A percentile compares a stretch with the other conserved stretches of the same genome.
Conservation (phyloP, 768 basidiomycete species). For the Serendipita indica region DNA sequence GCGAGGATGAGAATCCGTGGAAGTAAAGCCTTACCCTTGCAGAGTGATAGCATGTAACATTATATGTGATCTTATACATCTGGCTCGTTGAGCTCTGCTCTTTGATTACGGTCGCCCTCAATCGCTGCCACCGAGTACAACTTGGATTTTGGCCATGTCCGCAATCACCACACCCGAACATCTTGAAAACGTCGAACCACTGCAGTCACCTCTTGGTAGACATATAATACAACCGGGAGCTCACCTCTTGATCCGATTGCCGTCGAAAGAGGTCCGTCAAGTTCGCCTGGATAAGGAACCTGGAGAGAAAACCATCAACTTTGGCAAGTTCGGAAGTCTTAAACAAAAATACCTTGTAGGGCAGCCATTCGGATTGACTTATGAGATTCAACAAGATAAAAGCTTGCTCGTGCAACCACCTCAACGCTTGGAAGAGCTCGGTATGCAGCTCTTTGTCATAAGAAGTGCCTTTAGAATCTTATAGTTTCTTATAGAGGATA, state of each 20-base stretch:
- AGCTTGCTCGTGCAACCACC: slow-evolving; percentile 48
- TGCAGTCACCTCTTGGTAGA: too few relatives aligned
- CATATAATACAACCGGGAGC: not conserved
- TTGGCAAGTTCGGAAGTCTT: slow-evolving; percentile 84
- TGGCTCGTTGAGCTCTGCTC: too few relatives aligned
- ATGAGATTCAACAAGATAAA: slow-evolving; percentile 61
- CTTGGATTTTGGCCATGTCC: too few relatives aligned
- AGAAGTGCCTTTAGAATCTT: not conserved
- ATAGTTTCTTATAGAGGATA: slow-evolving; percentile 56
- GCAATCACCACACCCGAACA: too few relatives aligned
- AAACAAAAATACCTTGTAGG: slow-evolving; percentile 59
- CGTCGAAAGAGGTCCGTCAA: slow-evolving; percentile 1
- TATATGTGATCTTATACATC: not conserved
- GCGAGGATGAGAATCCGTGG: slow-evolving; percentile 1
- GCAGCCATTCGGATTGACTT: slow-evolving; percentile 75
- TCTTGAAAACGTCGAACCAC: too few relatives aligned
- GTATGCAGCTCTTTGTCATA: slow-evolving; percentile 29
- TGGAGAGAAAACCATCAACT: slow-evolving; percentile 30
- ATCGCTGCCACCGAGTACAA: too few relatives aligned
- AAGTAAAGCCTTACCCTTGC: not conserved
- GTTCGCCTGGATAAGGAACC: not conserved
- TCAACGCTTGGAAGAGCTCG: slow-evolving; percentile 59
- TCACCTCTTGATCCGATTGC: not conserved
- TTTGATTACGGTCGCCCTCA: too few relatives aligned
- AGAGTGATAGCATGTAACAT: not conserved